phyloP scores from a whole-genome alignment of 2,329 filamentous ascomycete genomes.

The Emmonsiellopsis sp. region DNA sequence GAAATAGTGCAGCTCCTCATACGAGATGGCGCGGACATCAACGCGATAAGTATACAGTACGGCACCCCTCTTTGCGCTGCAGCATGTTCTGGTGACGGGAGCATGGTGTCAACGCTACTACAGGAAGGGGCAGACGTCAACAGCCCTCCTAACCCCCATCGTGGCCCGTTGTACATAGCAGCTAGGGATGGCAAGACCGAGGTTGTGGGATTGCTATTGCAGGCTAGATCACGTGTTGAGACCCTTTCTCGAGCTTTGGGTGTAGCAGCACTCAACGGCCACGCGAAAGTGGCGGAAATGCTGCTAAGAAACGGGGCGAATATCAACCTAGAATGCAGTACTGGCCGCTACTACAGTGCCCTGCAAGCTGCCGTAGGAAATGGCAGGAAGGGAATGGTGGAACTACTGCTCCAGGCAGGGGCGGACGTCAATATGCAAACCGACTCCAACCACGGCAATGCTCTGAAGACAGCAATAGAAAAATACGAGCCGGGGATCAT shows the following conservation, averaged over 20 bases:
- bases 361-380: neutral
- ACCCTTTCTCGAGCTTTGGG: neutral
- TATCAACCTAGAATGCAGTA: neutral
- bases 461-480: neutral
- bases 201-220: neutral
- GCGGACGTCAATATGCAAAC: neutral
- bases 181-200: accelerated
- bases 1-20: neutral
- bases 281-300: neutral
- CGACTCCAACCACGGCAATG: neutral
- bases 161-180: no score
- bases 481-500: neutral
- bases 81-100: no score
- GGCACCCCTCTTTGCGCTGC: no score
- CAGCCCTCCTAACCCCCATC: no score
- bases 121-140: no score
- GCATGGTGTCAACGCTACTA: no score
- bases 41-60: neutral
- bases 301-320: constrained; percentile 4
- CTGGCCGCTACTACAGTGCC: neutral
- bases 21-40: neutral
- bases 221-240: neutral
- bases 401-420: constrained; percentile 1
- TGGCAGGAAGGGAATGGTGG: neutral
- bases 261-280: neutral